These are phyloP conservation scores for Phalaenopsis hybrid DNA, from an alignment of 116 monocot genomes.

Conservation along the genomic window DNA sequence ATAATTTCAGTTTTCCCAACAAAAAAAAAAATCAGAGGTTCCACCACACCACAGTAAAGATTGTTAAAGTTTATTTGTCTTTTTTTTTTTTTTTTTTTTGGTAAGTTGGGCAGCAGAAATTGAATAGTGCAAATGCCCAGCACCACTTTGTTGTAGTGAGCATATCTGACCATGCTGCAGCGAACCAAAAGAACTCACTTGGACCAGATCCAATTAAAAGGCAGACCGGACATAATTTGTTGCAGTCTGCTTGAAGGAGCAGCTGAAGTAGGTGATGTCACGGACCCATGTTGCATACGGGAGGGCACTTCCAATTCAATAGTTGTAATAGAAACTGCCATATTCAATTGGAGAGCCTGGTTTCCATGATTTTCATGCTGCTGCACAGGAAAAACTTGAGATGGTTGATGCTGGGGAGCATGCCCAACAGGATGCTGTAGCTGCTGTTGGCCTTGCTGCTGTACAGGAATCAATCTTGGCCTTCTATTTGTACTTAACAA, in stretches of 20 bases:
- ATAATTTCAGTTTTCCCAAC: no score
- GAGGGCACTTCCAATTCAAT: conserved; percentile 24
- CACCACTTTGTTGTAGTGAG: conserved; percentile 33
- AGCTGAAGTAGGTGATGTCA: conserved; percentile 24
- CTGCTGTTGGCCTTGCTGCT: conserved; percentile 38
- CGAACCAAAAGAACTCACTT: conserved; percentile 33
- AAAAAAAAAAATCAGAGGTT: no score
- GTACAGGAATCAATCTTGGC: conserved; percentile 20
- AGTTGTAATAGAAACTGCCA: conserved; percentile 31
- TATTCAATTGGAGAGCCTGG: conserved; percentile 47
- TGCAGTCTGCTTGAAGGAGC: conserved; percentile 28
- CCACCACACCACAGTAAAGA: no score
- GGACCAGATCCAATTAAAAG: conserved; percentile 31
- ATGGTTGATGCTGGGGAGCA: conserved; percentile 36
- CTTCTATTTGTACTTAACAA: conserved; percentile 37
- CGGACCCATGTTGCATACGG: conserved; percentile 38
- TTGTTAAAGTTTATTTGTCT: no score
- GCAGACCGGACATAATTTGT: conserved; percentile 30
- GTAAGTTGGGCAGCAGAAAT: conserved; percentile 26
- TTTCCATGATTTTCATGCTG: conserved; percentile 58
- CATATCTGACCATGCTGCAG: conserved; percentile 27
- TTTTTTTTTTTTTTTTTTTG: no score
- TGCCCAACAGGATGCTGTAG: conserved; percentile 40
- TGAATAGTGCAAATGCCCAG: conserved; percentile 33
- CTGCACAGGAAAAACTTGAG: conserved; percentile 48